Evolutionary conservation across 176 grass and related monocot species (phyloP).

Genomic region (Triticum aestivum): DNA sequence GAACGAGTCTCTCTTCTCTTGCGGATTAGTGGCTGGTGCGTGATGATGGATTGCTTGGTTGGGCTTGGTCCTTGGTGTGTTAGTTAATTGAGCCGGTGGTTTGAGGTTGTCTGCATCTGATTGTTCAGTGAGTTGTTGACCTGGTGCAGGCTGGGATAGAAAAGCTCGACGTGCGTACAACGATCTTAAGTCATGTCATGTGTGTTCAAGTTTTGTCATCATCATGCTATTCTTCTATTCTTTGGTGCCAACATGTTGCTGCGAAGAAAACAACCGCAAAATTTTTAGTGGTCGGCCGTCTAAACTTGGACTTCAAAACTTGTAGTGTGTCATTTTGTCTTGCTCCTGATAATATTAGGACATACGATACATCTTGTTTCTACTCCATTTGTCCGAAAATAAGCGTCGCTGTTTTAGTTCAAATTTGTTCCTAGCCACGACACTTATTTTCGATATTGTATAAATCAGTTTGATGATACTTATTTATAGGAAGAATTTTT

Average conservation of each 20-base stretch:
- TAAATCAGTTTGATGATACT: no score
- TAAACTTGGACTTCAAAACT: no score
- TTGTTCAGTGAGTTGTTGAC: conserved; percentile 11
- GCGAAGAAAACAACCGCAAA: neutral
- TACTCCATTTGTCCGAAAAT: neutral
- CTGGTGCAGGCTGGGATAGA: neutral
- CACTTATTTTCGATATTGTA: no score
- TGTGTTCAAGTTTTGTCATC: neutral
- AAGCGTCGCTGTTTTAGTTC: no score
- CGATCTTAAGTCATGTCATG: neutral
- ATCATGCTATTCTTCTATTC: neutral
- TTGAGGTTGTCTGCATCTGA: conserved; percentile 7
- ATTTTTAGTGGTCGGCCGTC: no score
- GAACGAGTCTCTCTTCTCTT: neutral
- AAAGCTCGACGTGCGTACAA: conserved; percentile 8
- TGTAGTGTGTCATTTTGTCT: no score
- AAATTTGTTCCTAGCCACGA: no score
- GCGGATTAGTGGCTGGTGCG: neutral
- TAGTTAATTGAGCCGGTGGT: neutral
- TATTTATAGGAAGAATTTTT: no score
- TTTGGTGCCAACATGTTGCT: neutral
- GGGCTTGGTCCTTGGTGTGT: neutral
- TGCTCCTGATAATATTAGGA: no score
- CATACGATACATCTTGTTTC: no score
- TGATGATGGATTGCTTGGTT: neutral